Percentiles rank a stretch among this genome's conserved stretches.
Conservation (phyloP, 225 moss, liverwort and hornwort genomes). For the Marchantia paleacea region DNA sequence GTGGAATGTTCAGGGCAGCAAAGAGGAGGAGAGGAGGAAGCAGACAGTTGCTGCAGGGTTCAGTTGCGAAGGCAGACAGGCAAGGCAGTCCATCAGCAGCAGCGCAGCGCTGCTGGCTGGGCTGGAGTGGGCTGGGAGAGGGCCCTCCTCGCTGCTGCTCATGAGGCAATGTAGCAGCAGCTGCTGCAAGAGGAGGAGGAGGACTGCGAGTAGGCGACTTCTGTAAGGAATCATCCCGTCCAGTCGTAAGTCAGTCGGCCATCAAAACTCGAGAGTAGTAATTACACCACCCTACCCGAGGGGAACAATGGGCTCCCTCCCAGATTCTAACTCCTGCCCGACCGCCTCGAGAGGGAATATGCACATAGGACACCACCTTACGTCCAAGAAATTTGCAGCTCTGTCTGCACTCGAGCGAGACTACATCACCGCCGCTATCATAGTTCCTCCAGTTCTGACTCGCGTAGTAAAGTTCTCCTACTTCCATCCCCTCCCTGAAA, state of each 20-base stretch:
- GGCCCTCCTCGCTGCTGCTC: background rate
- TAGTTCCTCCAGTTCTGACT: background rate
- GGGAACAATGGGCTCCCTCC: background rate
- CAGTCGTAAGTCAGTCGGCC: background rate
- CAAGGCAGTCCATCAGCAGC: background rate
- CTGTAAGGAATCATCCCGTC: constrained; percentile 9
- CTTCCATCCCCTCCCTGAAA: background rate
- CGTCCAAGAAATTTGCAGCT: constrained; percentile 8
- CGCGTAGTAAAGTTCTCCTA: background rate
- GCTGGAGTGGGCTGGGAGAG: background rate
- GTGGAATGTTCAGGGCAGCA: background rate
- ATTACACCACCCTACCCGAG: background rate
- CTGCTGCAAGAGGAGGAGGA: background rate
- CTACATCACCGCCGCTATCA: background rate
- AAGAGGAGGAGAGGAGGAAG: background rate
- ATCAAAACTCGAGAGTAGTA: constrained; percentile 4
- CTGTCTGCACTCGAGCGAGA: background rate
- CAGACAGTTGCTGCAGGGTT: background rate
- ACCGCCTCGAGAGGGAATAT: constrained; percentile 20
- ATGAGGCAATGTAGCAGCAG: background rate
- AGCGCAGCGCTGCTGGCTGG: background rate
- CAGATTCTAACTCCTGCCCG: constrained; percentile 14
- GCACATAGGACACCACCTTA: constrained; percentile 8
- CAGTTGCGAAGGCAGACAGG: background rate
- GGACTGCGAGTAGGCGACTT: background rate